Conservation (phyloP, 441 rosid species). For the Brassica balearica region DNA sequence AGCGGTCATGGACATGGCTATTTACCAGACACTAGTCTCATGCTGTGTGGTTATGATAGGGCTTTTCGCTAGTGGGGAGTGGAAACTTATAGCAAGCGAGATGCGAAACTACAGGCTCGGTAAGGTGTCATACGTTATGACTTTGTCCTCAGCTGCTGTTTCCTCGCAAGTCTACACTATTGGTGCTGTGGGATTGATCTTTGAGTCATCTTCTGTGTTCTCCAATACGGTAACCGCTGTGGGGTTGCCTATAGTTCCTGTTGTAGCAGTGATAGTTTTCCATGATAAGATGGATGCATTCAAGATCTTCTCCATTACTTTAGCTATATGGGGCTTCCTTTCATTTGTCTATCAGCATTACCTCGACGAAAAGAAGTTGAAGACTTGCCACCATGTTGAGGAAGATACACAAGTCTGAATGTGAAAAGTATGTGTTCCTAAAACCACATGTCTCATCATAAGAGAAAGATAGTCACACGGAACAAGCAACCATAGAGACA, state of each 20-base stretch:
- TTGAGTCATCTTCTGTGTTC: conserved; percentile 49
- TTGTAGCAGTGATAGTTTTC: conserved; percentile 50
- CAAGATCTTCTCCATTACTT: conserved; percentile 49
- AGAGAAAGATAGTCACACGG: conserved; percentile 1
- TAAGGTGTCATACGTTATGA: conserved; percentile 39
- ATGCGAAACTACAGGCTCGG: conserved; percentile 46
- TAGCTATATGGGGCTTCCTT: conserved; percentile 57
- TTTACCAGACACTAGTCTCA: conserved; percentile 47
- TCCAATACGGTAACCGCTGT: conserved; percentile 44
- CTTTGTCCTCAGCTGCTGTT: conserved; percentile 40
- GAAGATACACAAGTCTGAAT: conserved; percentile 14
- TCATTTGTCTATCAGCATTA: conserved; percentile 55
- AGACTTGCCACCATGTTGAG: conserved; percentile 13
- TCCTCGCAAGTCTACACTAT: conserved; percentile 38
- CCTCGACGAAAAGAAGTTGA: conserved; percentile 43
- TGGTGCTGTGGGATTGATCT: conserved; percentile 42
- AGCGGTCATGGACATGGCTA: conserved; percentile 44
- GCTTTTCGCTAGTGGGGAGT: conserved; percentile 50
- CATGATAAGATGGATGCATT: conserved; percentile 47
- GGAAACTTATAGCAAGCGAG: conserved; percentile 43
- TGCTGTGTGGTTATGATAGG: conserved; percentile 40
- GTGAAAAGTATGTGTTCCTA: background rate
- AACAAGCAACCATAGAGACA: background rate
- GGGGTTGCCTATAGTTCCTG: conserved; percentile 52
- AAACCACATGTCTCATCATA: background rate